Conservation (phyloP, 768 basidiomycete genomes). For the Galerina marginata region DNA sequence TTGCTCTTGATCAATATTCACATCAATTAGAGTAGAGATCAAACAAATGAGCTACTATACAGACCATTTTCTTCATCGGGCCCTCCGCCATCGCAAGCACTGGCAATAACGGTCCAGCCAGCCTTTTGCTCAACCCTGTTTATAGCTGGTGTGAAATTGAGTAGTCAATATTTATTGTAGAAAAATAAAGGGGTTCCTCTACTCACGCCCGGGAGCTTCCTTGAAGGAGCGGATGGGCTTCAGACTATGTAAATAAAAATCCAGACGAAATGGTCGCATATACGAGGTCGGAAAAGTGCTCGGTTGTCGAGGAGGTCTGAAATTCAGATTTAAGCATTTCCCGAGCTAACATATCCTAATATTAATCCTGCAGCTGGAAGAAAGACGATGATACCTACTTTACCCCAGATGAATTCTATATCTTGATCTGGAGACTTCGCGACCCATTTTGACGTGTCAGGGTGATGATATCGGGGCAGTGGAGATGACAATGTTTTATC, state of each 20-base stretch:
- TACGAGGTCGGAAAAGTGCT: neutral
- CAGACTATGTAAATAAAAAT: constrained; percentile 24
- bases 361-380: neutral
- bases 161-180: neutral
- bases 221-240: constrained; percentile 40
- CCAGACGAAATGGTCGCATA: constrained; percentile 21
- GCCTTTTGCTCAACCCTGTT: constrained; percentile 55
- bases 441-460: constrained; percentile 18
- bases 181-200: no score
- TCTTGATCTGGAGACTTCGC: neutral
- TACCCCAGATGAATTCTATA: constrained; percentile 20
- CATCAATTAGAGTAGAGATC: neutral
- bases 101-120: constrained; percentile 47
- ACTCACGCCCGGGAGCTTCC: constrained; percentile 50
- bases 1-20: constrained; percentile 25
- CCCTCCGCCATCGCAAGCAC: constrained; percentile 51
- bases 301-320: neutral
- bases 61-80: constrained; percentile 38
- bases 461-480: neutral
- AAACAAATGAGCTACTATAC: constrained; percentile 13
- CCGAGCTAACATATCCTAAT: constrained; percentile 3
- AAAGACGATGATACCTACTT: constrained; percentile 10
- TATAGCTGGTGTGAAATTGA: constrained; percentile 39
- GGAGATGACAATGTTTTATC: neutral
- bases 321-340: constrained; percentile 10